These are phyloP conservation scores for Vanrija pseudolonga DNA, from an alignment of 1,284 basidiomycete species.

Conservation along the genomic window DNA sequence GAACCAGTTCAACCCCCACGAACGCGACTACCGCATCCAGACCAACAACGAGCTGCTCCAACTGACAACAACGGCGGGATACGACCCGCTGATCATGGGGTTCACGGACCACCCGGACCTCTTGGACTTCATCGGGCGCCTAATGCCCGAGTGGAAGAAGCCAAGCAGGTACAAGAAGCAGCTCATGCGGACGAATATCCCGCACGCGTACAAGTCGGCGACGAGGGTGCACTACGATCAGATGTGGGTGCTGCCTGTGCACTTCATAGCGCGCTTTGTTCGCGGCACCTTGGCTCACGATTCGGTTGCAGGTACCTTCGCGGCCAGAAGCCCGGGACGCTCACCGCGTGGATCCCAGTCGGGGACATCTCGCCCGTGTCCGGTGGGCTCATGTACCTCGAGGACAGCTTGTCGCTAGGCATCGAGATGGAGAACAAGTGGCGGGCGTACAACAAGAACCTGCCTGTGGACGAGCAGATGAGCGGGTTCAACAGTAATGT, in stretches of 20 bases:
- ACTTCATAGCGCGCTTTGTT: no score
- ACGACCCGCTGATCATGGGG: slow-evolving; percentile 5
- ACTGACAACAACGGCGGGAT: background rate
- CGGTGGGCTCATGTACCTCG: slow-evolving; percentile 32
- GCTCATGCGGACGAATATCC: slow-evolving; percentile 17
- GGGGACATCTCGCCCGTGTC: slow-evolving; percentile 22
- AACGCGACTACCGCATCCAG: background rate
- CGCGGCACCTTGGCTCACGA: background rate
- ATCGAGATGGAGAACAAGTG: slow-evolving; percentile 26
- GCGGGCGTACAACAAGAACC: slow-evolving; percentile 2
- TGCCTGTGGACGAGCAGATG: slow-evolving; percentile 20
- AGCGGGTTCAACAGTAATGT: slow-evolving; percentile 30
- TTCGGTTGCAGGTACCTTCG: slow-evolving; percentile 2
- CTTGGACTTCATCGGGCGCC: slow-evolving; percentile 1
- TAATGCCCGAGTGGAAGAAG: slow-evolving; percentile 13
- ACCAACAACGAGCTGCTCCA: slow-evolving; percentile 12
- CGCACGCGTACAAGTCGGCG: slow-evolving; percentile 5
- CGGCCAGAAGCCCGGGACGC: slow-evolving; percentile 6
- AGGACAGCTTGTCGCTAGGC: slow-evolving; percentile 19
- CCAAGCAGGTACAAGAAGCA: slow-evolving; percentile 11
- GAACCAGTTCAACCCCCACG: background rate
- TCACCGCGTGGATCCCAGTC: slow-evolving; percentile 34
- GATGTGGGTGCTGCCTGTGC: slow-evolving; percentile 4
- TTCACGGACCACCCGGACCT: slow-evolving; percentile 7
- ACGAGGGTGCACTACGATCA: slow-evolving; percentile 18